Conservation (phyloP, 331 rosid species). For the Spiraea crenata region DNA sequence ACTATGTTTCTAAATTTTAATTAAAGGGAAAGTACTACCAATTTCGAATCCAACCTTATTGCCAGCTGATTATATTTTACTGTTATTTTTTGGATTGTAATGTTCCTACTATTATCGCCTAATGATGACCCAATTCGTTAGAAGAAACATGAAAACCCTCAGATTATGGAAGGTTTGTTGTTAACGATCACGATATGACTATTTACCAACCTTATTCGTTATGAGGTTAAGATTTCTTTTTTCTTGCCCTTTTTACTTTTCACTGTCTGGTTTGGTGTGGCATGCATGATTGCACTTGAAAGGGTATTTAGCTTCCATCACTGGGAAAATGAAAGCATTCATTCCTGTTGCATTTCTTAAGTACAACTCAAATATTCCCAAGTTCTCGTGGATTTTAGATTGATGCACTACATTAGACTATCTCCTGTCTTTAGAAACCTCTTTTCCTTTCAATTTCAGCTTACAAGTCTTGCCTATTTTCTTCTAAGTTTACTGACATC, state of each 20-base stretch:
- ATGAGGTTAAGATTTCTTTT: not conserved
- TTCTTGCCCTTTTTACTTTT: not conserved
- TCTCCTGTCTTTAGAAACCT: too few species aligned
- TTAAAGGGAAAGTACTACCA: not conserved
- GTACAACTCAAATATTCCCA: too few species aligned
- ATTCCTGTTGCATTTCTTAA: too few species aligned
- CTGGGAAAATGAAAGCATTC: too few species aligned
- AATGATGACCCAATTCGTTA: conserved; percentile 6
- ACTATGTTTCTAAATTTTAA: not conserved
- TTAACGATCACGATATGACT: conserved; percentile 6
- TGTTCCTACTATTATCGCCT: not conserved
- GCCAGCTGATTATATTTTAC: not conserved
- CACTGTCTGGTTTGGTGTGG: not conserved
- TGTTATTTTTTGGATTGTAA: not conserved
- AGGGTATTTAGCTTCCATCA: too few species aligned
- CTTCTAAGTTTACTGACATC: too few species aligned
- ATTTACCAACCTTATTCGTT: conserved; percentile 6
- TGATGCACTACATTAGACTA: too few species aligned
- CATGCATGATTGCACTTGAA: not conserved
- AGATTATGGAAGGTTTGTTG: not conserved
- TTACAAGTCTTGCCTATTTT: too few species aligned
- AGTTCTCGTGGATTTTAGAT: too few species aligned
- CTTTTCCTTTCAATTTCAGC: too few species aligned
- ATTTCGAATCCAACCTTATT: not conserved
- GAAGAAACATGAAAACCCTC: conserved; percentile 12